Percentiles rank a stretch among this genome's conserved stretches.
Conservation (phyloP, 2,329 filamentous ascomycete species). For the Pseudonectria foliicola region DNA sequence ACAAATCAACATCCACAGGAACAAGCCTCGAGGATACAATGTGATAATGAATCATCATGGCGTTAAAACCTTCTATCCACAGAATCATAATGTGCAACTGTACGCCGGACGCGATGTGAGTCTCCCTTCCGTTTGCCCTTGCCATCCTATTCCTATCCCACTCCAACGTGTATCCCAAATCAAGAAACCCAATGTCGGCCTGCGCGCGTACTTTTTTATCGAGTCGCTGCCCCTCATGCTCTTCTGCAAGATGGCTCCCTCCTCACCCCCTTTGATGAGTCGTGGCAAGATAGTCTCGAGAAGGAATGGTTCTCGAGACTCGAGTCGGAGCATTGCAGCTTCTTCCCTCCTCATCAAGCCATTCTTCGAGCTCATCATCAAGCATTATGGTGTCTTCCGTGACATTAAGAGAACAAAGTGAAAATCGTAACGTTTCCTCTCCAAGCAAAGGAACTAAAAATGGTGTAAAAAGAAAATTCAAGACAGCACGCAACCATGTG, state of each 20-base stretch:
- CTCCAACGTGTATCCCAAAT: slow-evolving; percentile 3
- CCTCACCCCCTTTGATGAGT: too few relatives aligned
- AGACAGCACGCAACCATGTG: slow-evolving; percentile 14
- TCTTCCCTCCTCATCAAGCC: background rate
- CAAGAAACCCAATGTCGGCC: background rate
- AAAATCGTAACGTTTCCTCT: background rate
- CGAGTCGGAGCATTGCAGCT: background rate
- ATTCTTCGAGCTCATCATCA: slow-evolving; percentile 5
- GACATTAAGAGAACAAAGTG: slow-evolving; percentile 11
- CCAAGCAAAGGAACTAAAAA: background rate
- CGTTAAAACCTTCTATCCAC: slow-evolving; percentile 14
- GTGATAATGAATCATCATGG: slow-evolving; percentile 6
- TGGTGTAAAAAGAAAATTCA: slow-evolving; percentile 10
- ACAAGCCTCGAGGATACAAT: background rate
- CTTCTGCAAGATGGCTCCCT: too few relatives aligned
- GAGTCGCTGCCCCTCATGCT: background rate
- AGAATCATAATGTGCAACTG: slow-evolving; percentile 9
- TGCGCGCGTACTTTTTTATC: background rate
- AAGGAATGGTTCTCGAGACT: too few relatives aligned
- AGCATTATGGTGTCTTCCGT: slow-evolving; percentile 18
- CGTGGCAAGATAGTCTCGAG: too few relatives aligned
- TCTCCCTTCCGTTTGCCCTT: slow-evolving; percentile 1
- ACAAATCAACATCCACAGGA: background rate
- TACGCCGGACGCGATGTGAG: slow-evolving; percentile 8
- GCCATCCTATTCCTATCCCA: slow-evolving; percentile 3